These are phyloP conservation scores for Epichloe elymi DNA, from an alignment of 2,329 filamentous ascomycete genomes.

Conservation along the genomic window DNA sequence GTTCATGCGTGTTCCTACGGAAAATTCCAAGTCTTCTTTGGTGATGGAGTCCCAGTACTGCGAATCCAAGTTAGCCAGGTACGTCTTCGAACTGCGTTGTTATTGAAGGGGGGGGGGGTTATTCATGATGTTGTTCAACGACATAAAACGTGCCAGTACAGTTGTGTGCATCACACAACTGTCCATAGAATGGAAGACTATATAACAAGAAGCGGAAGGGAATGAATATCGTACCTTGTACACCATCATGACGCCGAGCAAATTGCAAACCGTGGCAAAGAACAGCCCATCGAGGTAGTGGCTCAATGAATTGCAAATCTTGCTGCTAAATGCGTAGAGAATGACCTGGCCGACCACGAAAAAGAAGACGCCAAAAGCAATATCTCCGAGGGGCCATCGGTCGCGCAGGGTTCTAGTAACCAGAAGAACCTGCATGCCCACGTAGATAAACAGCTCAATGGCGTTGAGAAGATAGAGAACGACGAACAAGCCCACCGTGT, in stretches of 20 bases:
- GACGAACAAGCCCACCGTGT: conserved; percentile 80
- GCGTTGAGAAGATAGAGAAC: conserved; percentile 87
- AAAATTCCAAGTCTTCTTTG: conserved; percentile 95
- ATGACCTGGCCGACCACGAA: conserved; percentile 87
- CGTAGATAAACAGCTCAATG: conserved; percentile 72
- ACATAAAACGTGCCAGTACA: no score
- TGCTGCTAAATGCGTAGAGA: conserved; percentile 76
- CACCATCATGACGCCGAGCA: conserved; percentile 97
- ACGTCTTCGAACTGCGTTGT: background rate
- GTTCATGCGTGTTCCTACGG: conserved; percentile 85
- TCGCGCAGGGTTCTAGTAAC: conserved; percentile 86
- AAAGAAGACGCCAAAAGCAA: conserved; percentile 80
- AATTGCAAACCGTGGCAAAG: conserved; percentile 85
- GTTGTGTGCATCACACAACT: no score
- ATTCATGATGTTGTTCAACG: no score
- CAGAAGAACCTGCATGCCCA: conserved; percentile 76
- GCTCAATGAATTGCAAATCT: conserved; percentile 70
- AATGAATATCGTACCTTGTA: conserved; percentile 59
- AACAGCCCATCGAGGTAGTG: conserved; percentile 94
- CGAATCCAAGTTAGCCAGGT: conserved; percentile 4
- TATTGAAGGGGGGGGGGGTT: no score
- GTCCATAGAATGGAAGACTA: background rate
- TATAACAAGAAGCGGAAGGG: background rate
- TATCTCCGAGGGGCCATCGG: conserved; percentile 88
- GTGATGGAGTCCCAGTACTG: conserved; percentile 99